phyloP scores from a whole-genome alignment of 2,329 filamentous ascomycete genomes.

The Colletotrichum sp. region DNA sequence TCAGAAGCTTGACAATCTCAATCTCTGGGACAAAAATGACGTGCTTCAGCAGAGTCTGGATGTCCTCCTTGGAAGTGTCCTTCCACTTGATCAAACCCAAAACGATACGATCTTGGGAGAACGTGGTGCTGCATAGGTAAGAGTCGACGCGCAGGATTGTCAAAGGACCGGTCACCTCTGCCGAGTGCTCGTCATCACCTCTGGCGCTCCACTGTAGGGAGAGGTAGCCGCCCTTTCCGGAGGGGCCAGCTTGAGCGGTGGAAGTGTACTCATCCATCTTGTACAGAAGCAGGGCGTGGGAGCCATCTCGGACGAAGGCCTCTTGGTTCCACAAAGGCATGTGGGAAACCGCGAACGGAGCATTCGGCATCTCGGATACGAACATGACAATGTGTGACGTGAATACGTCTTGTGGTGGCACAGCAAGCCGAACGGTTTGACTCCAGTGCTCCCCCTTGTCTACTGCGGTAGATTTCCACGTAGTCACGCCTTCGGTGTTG shows the following conservation, averaged over 20 bases:
- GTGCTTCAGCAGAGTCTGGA: conserved; percentile 77
- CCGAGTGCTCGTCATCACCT: conserved; percentile 68
- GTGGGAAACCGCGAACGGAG: conserved; percentile 90
- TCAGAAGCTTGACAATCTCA: conserved; percentile 93
- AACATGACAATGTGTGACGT: conserved; percentile 89
- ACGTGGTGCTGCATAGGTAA: conserved; percentile 91
- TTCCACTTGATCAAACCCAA: conserved; percentile 88
- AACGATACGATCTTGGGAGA: conserved; percentile 89
- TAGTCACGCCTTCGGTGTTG: conserved; percentile 78
- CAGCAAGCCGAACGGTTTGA: conserved; percentile 81
- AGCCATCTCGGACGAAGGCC: conserved; percentile 87
- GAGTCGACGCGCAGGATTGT: conserved; percentile 82
- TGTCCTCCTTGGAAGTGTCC: conserved; percentile 72
- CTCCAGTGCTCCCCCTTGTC: conserved; percentile 86
- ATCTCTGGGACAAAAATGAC: conserved; percentile 96
- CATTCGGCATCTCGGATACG: conserved; percentile 82
- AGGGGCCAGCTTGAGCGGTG: conserved; percentile 61
- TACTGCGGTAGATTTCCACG: conserved; percentile 85
- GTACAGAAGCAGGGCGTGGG: conserved; percentile 83
- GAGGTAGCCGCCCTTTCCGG: conserved; percentile 86
- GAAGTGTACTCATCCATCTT: conserved; percentile 91
- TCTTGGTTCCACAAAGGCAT: conserved; percentile 93
- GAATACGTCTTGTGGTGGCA: conserved; percentile 80
- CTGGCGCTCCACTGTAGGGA: conserved; percentile 79
- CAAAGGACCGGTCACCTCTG: conserved; percentile 80